Conservation (phyloP, 2,329 filamentous ascomycete genomes). For the Colletotrichum shisoi region DNA sequence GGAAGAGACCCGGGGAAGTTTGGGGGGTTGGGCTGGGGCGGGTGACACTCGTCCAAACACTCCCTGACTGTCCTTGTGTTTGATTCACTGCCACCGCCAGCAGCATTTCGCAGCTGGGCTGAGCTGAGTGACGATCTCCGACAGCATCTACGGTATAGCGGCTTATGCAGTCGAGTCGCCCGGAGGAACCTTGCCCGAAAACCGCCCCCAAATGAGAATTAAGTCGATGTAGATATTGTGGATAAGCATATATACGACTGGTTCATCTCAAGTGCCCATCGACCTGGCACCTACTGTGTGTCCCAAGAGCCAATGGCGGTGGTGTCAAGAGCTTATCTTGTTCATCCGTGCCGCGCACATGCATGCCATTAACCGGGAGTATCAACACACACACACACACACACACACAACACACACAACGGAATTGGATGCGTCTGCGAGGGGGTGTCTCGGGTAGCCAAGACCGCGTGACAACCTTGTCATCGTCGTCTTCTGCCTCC, state of each 20-base stretch:
- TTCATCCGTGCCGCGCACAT: slow-evolving; percentile 16
- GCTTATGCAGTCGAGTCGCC: background rate
- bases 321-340: slow-evolving; percentile 24
- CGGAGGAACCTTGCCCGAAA: too few relatives aligned
- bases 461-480: slow-evolving; percentile 29
- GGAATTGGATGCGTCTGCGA: slow-evolving; percentile 17
- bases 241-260: slow-evolving; percentile 2
- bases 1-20: slow-evolving; percentile 16
- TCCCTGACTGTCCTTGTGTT: background rate
- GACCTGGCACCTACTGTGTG: too few relatives aligned
- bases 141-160: background rate
- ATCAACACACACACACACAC: background rate
- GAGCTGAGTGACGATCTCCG: slow-evolving; percentile 7
- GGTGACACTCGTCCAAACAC: background rate
- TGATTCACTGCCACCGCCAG: slow-evolving; percentile 30
- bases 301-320: too few relatives aligned
- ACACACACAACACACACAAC: background rate
- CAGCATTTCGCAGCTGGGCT: slow-evolving; percentile 9
- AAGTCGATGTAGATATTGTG: too few relatives aligned
- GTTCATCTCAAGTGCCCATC: background rate
- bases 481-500: too few relatives aligned
- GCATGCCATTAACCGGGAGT: background rate
- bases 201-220: too few relatives aligned
- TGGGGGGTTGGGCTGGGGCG: too few relatives aligned
- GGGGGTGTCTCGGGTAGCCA: slow-evolving; percentile 26